Base-by-base conservation (phyloP, 352 stramenopile genomes). In the Blastocystis sp. region DNA sequence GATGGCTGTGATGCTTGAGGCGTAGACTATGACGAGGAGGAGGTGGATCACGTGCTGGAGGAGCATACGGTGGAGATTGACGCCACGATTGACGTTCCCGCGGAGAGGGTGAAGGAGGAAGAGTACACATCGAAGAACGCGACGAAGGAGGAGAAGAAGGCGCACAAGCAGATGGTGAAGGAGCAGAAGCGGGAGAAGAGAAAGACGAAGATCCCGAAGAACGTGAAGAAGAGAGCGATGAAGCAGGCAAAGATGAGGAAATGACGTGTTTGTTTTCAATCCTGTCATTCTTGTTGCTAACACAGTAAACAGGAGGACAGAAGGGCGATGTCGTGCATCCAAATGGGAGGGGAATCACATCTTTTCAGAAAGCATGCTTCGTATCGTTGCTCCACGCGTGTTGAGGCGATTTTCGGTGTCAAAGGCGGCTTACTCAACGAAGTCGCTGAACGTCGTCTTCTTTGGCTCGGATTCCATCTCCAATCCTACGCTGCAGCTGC, bases 151-250 rank as follows among this genome's bases (percentile, higher is more conserved):
- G 93, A 96, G 90, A 94, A 96, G 71, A 98, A 97, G 92, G 93
- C 93, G n/a, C 96, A 97, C 88, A 99, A 99, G 91, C 97, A 98
- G 90, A 92, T 94, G 76, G 93, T 96, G 0, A 98, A 98, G 91
- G 95, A 98, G 71, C 93, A 95, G 66, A 96, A 96, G 80, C 95
- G 95, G 69, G 93, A 95, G 90, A 96, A 97, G 90, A 94, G 96
- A 26, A 94, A 97, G 92, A 97, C 92, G 35, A 99, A 99, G 91
- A 97, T 99, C 80, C 97, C 97, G 62, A 99, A 99, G 93, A 97
- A 98, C 91, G 93, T 99, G 74, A 99, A 99, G 94, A 98, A 98
- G 91, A 94, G 91, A 41, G 65, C 62, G 26, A 37, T 90, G 63
- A 92, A 91, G 45, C 50, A 74, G 33, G 85, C 50, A 10, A 89